These are phyloP conservation scores for Fusarium heterosporum DNA, from an alignment of 2,329 filamentous ascomycete genomes.

Conservation along the genomic window DNA sequence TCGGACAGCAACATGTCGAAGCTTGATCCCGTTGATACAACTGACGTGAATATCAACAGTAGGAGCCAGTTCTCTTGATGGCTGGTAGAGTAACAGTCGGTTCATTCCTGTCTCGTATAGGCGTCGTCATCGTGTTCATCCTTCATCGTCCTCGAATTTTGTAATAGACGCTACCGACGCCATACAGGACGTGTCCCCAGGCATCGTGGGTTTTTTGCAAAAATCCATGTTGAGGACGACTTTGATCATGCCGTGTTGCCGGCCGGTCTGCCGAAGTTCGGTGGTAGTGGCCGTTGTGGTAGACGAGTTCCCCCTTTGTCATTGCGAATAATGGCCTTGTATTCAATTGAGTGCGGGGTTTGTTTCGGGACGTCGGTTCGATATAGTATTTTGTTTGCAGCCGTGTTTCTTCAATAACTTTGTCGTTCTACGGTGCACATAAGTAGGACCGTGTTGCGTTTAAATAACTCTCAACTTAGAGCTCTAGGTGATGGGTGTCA, in stretches of 20 bases:
- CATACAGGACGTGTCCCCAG: constrained; percentile 56
- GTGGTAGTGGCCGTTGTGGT: constrained; percentile 50
- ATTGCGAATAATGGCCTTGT: constrained; percentile 28
- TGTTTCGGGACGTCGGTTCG: neutral
- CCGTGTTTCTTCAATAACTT: neutral
- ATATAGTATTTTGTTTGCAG: neutral
- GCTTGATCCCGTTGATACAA: constrained; percentile 11
- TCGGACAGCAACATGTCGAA: constrained; percentile 13
- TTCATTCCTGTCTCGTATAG: constrained; percentile 26
- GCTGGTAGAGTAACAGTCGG: constrained; percentile 23
- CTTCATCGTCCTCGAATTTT: constrained; percentile 49
- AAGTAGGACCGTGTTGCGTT: constrained; percentile 1
- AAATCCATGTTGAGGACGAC: constrained; percentile 37
- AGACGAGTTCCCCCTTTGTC: constrained; percentile 44
- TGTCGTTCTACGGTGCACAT: neutral
- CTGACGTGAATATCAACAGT: constrained; percentile 16
- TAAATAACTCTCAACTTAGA: constrained; percentile 19
- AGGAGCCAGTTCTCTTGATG: constrained; percentile 10
- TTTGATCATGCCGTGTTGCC: constrained; percentile 21
- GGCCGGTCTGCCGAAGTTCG: constrained; percentile 25
- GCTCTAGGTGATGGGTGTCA: constrained; percentile 14
- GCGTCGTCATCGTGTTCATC: constrained; percentile 30
- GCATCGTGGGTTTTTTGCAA: constrained; percentile 52
- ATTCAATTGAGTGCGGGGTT: constrained; percentile 16
- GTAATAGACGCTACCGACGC: constrained; percentile 54